A percentile compares a stretch with the other conserved stretches of the same genome.
These are phyloP conservation scores for Podila epicladia DNA, from an alignment of 192 early-diverging fungal species.

Conservation along the genomic window DNA sequence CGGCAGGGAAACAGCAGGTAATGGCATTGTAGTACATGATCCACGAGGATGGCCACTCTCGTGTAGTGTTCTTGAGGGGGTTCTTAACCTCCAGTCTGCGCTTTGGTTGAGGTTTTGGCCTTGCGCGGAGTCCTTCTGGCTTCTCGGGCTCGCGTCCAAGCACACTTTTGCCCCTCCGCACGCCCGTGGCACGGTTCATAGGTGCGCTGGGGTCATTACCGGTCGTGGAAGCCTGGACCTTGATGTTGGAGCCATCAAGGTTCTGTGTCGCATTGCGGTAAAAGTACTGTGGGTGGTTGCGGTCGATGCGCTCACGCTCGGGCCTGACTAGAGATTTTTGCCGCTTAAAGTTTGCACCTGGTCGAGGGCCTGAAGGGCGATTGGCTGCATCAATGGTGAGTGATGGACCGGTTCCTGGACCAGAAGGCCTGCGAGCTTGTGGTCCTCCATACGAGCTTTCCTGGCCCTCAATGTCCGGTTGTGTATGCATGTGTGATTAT, in stretches of 20 bases:
- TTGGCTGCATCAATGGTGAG: slow-evolving; percentile 1
- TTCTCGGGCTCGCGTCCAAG: slow-evolving; percentile 49
- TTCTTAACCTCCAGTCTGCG: slow-evolving; percentile 44
- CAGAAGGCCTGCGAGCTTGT: slow-evolving; percentile 9
- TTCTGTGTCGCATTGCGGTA: slow-evolving; percentile 53
- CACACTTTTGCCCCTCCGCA: slow-evolving; percentile 40
- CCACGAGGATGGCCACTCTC: slow-evolving; percentile 51
- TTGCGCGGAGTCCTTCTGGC: slow-evolving; percentile 42
- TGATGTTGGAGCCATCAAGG: slow-evolving; percentile 39
- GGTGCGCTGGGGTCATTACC: slow-evolving; percentile 28
- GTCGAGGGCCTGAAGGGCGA: slow-evolving; percentile 3
- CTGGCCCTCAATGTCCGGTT: slow-evolving; percentile 7
- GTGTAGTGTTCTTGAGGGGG: slow-evolving; percentile 23
- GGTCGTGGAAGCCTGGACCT: slow-evolving; percentile 40
- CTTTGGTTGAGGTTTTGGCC: slow-evolving; percentile 33
- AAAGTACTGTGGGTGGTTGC: slow-evolving; percentile 58
- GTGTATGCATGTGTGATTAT: too few species aligned
- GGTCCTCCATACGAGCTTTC: slow-evolving; percentile 26
- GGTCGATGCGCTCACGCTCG: slow-evolving; percentile 64
- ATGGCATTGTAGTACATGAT: slow-evolving; percentile 54
- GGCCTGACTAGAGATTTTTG: slow-evolving; percentile 77
- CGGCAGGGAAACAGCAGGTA: slow-evolving; percentile 55
- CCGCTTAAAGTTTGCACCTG: slow-evolving; percentile 50
- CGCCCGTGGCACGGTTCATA: slow-evolving; percentile 21
- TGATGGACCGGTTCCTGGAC: not conserved